A percentile compares a stretch with the other conserved stretches of the same genome.
Conservation (phyloP, 2,329 filamentous ascomycete species). For the Pseudohalonectria lignicola region DNA sequence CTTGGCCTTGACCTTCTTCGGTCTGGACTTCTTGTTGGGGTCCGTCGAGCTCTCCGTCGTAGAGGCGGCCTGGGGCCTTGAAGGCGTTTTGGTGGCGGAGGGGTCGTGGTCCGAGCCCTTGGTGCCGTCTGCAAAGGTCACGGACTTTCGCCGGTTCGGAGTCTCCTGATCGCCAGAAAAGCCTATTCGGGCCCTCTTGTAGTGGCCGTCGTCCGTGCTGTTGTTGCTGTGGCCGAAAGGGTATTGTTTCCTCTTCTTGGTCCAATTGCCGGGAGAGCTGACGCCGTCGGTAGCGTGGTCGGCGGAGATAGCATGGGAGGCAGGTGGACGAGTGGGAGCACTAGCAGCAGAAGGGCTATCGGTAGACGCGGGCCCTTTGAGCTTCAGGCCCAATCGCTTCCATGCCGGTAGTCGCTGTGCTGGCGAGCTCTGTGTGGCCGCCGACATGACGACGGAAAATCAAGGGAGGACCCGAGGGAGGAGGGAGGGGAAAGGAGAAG, state of each 20-base stretch:
- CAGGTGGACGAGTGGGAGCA: conserved; percentile 11
- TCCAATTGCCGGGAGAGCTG: conserved; percentile 5
- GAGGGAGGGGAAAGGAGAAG: conserved; percentile 3
- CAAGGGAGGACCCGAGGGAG: conserved; percentile 14
- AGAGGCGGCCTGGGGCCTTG: conserved; percentile 6
- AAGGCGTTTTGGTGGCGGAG: conserved; percentile 7
- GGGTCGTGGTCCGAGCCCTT: conserved; percentile 12
- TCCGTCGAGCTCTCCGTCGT: not conserved
- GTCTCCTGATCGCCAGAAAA: conserved; percentile 12
- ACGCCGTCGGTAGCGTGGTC: conserved; percentile 4
- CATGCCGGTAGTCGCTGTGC: conserved; percentile 41
- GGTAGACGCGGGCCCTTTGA: conserved; percentile 34
- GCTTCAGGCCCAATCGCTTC: conserved; percentile 54
- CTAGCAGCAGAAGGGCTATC: conserved; percentile 16
- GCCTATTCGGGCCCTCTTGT: conserved; percentile 22
- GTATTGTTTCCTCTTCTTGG: conserved; percentile 15
- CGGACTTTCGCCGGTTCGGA: conserved; percentile 29
- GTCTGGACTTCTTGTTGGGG: conserved; percentile 17
- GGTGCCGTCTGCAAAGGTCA: conserved; percentile 35
- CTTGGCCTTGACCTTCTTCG: conserved; percentile 17
- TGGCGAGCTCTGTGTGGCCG: conserved; percentile 29
- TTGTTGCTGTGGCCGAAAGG: conserved; percentile 3
- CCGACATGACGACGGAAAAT: conserved; percentile 24
- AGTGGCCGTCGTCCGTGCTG: conserved; percentile 5
- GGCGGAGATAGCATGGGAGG: too few species aligned